These are phyloP conservation scores for Gracilaria domingensis DNA, from an alignment of 23 red algal species.

Conservation along the genomic window DNA sequence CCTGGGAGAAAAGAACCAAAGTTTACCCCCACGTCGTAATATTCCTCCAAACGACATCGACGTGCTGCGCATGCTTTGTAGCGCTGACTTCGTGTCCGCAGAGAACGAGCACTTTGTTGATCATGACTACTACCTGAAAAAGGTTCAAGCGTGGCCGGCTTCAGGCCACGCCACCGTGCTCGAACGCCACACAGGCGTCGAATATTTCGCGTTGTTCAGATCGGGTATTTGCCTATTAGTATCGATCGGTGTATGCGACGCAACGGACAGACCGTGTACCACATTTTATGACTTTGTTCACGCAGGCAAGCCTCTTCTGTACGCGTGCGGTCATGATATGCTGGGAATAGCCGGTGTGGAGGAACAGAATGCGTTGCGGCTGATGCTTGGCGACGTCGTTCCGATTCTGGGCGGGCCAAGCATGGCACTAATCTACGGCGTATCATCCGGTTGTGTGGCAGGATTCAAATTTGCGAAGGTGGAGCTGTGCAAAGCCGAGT, in stretches of 20 bases:
- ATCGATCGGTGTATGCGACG: constrained; percentile 1
- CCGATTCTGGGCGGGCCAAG: neutral
- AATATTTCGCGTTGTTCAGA: constrained; percentile 10
- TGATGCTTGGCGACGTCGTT: constrained; percentile 10
- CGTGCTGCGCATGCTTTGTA: neutral
- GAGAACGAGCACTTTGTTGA: constrained; percentile 19
- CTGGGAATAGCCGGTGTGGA: neutral
- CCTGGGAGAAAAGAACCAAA: neutral
- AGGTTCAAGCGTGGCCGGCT: constrained; percentile 11
- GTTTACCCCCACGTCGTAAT: neutral
- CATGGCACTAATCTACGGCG: constrained; percentile 11
- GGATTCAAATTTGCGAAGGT: constrained; percentile 15
- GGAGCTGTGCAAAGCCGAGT: constrained; percentile 14
- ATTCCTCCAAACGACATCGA: neutral
- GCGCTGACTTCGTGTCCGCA: neutral
- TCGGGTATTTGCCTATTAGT: neutral
- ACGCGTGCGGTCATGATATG: constrained; percentile 4
- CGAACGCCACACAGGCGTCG: constrained; percentile 20
- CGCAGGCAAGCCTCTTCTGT: neutral
- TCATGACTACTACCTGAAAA: neutral
- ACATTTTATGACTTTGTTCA: neutral
- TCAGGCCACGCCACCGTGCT: neutral
- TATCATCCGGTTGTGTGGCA: neutral
- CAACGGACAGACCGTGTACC: constrained; percentile 20
- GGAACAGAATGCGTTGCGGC: neutral